Evolutionary conservation across 495 filamentous ascomycete species (phyloP), one percentile per base, ranked within the genome.

Genomic region (Penicilliopsis zonata): DNA sequence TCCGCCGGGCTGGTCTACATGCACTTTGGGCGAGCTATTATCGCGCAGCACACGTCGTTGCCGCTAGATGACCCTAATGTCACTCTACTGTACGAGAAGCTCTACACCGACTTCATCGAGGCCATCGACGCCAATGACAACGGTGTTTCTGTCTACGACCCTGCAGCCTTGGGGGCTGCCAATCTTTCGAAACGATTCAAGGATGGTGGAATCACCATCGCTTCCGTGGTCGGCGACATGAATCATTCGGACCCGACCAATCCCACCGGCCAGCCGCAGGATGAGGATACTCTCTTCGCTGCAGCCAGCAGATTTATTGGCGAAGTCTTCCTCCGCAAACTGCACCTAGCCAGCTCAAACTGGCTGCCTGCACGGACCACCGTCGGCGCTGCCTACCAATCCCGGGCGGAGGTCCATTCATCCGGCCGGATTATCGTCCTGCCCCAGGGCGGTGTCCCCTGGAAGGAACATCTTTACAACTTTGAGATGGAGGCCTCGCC

Each of bases 71-170:
- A 70, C 43, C 60, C 69, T 21, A 74, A 83, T 43, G 77, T 88
- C 17, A 62, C 65, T 16, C 51, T 92, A 15, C 59, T 96, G 17
- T 94, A 76, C 67, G 65, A 75, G 47, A 95, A 96, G 63, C 52
- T 98, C 15, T 98, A 98, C 67, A 76, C 75, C 29, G 79, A 82
- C 47, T 94, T 96, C 57, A 74, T 98, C 56, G 90, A 98, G 59
- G 84, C 90, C 12, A 74, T 98, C 24, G 90, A 98, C 58, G 90
- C 86, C 35, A 87, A 96, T 53, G 90, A 98, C 63, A 98, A 98
- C 57, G 90, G 90, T 39, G 81, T 98, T 49, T 70, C 70, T 12
- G 74, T 57, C 25, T 94, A 94, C 55, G 82, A 88, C 44, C 50
- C 74, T 2, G 64, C 65, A 5, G 73, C 61, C 4, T 43, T 93